phyloP scores from a whole-genome alignment of 148 eudicot species.

The Camellia lanceoleosa region DNA sequence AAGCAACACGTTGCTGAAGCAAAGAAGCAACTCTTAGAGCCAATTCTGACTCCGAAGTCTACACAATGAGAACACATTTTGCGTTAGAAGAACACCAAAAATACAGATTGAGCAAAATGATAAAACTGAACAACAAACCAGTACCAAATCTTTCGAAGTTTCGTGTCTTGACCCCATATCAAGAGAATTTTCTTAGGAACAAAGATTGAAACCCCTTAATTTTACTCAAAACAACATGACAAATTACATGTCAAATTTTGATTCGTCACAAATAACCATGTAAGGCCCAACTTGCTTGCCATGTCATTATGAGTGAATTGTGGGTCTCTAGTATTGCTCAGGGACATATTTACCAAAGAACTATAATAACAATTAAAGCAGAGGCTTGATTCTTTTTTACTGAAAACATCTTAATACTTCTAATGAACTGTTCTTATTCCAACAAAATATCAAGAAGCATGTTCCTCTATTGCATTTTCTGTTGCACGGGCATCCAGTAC shows the following conservation, averaged over 20 bases:
- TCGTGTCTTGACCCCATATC: too few species aligned
- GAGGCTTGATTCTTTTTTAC: background rate
- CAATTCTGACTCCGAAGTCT: conserved; percentile 63
- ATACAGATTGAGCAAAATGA: background rate
- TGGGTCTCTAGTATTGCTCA: too few species aligned
- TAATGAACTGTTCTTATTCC: background rate
- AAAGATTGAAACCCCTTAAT: too few species aligned
- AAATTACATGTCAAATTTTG: too few species aligned
- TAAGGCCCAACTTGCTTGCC: too few species aligned
- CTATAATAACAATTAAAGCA: too few species aligned
- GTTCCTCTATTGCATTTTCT: background rate
- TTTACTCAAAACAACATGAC: too few species aligned
- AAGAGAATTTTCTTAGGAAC: too few species aligned
- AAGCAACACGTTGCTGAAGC: conserved; percentile 49
- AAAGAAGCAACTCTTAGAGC: conserved; percentile 41
- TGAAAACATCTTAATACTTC: background rate
- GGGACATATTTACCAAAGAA: too few species aligned
- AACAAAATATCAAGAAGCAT: background rate
- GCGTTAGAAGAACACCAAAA: conserved; percentile 6
- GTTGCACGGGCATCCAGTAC: background rate
- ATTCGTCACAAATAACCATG: too few species aligned
- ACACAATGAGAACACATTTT: conserved; percentile 19
- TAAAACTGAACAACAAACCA: background rate
- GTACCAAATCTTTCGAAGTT: background rate
- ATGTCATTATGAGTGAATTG: too few species aligned